Evolutionary conservation across 495 filamentous ascomycete species (phyloP).

Genomic region (Penicillium psychrofluorescens): DNA sequence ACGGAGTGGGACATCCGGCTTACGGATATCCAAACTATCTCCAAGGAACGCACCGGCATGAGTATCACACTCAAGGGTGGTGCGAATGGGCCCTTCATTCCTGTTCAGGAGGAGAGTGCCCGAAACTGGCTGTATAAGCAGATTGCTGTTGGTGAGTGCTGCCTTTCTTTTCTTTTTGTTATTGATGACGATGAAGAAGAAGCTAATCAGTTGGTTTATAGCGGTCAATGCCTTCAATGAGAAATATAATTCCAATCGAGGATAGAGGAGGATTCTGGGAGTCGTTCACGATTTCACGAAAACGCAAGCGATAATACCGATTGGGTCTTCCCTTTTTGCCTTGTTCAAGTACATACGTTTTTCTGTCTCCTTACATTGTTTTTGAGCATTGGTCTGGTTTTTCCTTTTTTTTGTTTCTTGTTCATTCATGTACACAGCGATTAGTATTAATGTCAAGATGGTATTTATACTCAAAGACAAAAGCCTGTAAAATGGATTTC

Average conservation of each 20-base stretch:
- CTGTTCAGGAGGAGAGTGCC: constrained; percentile 79
- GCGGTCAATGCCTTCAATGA: constrained; percentile 68
- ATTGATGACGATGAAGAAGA: background rate
- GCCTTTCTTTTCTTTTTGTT: background rate
- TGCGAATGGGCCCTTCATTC: constrained; percentile 90
- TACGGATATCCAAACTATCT: constrained; percentile 94
- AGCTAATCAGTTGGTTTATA: constrained; percentile 15
- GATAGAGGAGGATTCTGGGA: constrained; percentile 22
- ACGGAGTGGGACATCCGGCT: constrained; percentile 94
- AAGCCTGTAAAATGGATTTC: no score
- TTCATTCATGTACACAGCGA: no score
- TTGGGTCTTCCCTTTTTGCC: no score
- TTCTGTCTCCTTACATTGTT: no score
- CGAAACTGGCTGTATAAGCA: constrained; percentile 81
- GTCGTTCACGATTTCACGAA: constrained; percentile 20
- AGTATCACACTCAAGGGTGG: constrained; percentile 81
- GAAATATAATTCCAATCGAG: constrained; percentile 53
- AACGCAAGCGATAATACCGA: background rate
- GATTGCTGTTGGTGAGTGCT: constrained; percentile 50
- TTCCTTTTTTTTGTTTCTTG: no score
- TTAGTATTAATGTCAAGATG: no score
- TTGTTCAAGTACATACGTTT: no score
- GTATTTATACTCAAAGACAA: no score
- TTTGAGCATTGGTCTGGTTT: no score
- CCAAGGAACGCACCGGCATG: constrained; percentile 92